Evolutionary conservation across 495 filamentous ascomycete genomes (phyloP).

Genomic region (Penicillium verhagenii): DNA sequence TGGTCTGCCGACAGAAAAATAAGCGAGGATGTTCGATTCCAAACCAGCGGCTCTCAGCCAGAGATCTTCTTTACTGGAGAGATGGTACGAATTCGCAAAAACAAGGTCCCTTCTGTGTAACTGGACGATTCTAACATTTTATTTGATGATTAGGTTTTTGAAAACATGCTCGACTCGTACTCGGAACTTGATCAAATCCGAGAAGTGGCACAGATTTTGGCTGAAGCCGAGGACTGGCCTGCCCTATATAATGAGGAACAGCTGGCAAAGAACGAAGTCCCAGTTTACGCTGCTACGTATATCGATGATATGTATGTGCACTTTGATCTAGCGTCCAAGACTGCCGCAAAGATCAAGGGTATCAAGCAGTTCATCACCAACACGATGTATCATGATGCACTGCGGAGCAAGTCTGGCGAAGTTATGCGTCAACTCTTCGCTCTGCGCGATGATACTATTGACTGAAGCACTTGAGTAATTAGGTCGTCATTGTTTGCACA

Average conservation of each 20-base stretch:
- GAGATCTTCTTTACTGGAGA: slow-evolving; percentile 82
- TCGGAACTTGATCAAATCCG: slow-evolving; percentile 64
- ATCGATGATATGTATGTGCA: slow-evolving; percentile 96
- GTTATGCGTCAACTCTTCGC: slow-evolving; percentile 69
- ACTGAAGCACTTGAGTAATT: slow-evolving; percentile 52
- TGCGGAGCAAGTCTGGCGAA: slow-evolving; percentile 70
- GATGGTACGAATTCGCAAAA: slow-evolving; percentile 53
- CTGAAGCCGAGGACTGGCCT: slow-evolving; percentile 65
- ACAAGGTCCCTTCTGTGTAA: not conserved
- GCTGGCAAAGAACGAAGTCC: slow-evolving; percentile 75
- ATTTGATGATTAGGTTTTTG: slow-evolving; percentile 62
- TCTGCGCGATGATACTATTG: slow-evolving; percentile 69
- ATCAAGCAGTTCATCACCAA: slow-evolving; percentile 85
- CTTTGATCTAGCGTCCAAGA: slow-evolving; percentile 66
- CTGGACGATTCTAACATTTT: slow-evolving; percentile 6
- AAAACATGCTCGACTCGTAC: slow-evolving; percentile 76
- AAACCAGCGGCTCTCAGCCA: slow-evolving; percentile 47
- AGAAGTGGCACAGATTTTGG: slow-evolving; percentile 67
- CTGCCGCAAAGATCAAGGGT: slow-evolving; percentile 71
- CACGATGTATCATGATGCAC: slow-evolving; percentile 78
- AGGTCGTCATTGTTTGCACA: too few species aligned
- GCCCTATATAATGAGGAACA: slow-evolving; percentile 72
- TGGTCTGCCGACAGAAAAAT: slow-evolving; percentile 63
- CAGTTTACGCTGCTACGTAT: slow-evolving; percentile 84
- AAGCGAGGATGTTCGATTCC: slow-evolving; percentile 41